Evolutionary conservation across 805 yeast species (phyloP).

Genomic region (Candida golubevii): DNA sequence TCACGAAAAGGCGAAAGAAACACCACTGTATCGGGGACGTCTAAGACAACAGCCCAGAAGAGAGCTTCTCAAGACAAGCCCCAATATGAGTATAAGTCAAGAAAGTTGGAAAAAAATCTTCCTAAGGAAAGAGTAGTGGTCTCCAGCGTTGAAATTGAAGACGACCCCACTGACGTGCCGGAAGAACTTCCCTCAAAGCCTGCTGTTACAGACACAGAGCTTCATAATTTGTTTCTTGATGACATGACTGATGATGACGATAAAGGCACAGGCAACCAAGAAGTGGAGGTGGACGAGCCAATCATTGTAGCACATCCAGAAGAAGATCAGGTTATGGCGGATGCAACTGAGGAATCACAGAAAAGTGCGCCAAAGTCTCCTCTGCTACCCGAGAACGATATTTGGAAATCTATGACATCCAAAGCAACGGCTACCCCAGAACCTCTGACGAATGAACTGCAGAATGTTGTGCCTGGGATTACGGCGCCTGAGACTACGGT

Average conservation of each 20-base stretch:
- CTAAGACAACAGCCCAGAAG: conserved; percentile 1
- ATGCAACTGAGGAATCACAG: neutral
- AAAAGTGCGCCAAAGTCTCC: neutral
- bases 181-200: neutral
- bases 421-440: neutral
- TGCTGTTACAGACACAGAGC: conserved; percentile 6
- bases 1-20: conserved; percentile 13
- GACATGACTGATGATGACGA: conserved; percentile 17
- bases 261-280: neutral
- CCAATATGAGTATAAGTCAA: conserved; percentile 30
- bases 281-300: conserved; percentile 13
- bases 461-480: neutral
- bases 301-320: conserved; percentile 10
- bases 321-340: neutral
- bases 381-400: conserved; percentile 1
- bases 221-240: conserved; percentile 14
- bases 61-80: conserved; percentile 2
- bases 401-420: conserved; percentile 5
- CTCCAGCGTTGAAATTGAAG: conserved; percentile 17
- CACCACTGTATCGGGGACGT: neutral
- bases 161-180: conserved; percentile 1
- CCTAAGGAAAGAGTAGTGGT: conserved; percentile 37
- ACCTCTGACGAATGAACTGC: neutral
- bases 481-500: conserved; percentile 11
- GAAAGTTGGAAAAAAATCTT: conserved; percentile 27